These are phyloP conservation scores for Bacidia rubella DNA, from an alignment of 495 filamentous ascomycete species.

Conservation along the genomic window DNA sequence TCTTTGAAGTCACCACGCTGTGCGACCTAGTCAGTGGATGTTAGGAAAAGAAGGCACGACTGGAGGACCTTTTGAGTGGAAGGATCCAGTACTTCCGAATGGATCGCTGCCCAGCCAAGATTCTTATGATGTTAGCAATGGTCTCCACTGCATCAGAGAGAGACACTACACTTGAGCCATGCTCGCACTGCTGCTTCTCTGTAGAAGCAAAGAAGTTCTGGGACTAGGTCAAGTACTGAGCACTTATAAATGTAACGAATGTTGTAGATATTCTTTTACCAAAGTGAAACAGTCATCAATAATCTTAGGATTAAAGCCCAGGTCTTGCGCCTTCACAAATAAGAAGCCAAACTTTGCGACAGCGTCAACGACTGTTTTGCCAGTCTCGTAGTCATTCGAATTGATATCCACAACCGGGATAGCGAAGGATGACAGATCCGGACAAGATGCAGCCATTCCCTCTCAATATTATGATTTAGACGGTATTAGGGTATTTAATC, in stretches of 20 bases:
- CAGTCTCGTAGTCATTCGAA: slow-evolving; percentile 41
- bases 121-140: slow-evolving; percentile 37
- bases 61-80: slow-evolving; percentile 57
- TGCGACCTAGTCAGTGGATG: neutral
- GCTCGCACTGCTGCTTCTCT: slow-evolving; percentile 62
- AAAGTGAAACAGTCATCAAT: slow-evolving; percentile 64
- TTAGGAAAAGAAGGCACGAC: neutral
- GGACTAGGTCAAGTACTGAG: too few relatives aligned
- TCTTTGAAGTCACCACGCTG: slow-evolving; percentile 89
- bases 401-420: slow-evolving; percentile 78
- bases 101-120: slow-evolving; percentile 79
- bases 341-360: slow-evolving; percentile 75
- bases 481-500: too few relatives aligned
- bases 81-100: slow-evolving; percentile 76
- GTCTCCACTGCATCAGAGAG: neutral
- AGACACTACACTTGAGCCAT: slow-evolving; percentile 46
- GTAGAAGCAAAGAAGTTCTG: slow-evolving; percentile 63
- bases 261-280: slow-evolving; percentile 3
- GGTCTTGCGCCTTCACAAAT: slow-evolving; percentile 61
- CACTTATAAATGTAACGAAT: too few relatives aligned
- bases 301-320: slow-evolving; percentile 49
- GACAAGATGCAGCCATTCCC: neutral
- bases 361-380: slow-evolving; percentile 63
- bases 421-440: slow-evolving; percentile 16
- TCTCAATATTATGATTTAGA: slow-evolving; percentile 1